A percentile compares a stretch with the other conserved stretches of the same genome.
Evolutionary conservation across 2,329 filamentous ascomycete species (phyloP).

Genomic region (Neonectria magnoliae): DNA sequence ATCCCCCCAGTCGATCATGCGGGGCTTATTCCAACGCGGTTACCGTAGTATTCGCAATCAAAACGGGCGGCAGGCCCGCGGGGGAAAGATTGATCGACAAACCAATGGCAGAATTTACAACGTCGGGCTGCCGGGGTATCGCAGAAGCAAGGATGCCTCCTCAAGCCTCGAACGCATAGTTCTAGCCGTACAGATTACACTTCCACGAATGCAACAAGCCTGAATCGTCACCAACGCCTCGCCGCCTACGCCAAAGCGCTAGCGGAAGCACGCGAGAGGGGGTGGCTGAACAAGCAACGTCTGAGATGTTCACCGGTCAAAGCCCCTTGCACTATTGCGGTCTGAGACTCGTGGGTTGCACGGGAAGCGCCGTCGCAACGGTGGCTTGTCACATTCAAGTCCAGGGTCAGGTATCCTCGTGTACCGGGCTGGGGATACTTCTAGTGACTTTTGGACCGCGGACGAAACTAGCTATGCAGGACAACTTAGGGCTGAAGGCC

Average conservation of each 20-base stretch:
- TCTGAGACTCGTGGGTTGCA: background rate
- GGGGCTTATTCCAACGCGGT: background rate
- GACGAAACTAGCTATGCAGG: background rate
- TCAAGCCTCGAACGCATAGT: background rate
- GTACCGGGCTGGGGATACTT: constrained; percentile 15
- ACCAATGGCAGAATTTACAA: background rate
- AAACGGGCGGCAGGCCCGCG: background rate
- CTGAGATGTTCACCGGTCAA: no score
- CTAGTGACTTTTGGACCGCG: background rate
- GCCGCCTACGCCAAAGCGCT: background rate
- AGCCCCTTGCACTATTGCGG: background rate
- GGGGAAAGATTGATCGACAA: background rate
- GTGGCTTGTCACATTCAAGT: background rate
- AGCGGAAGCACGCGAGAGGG: background rate
- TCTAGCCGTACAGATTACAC: no score
- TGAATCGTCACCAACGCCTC: background rate
- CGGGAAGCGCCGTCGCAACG: background rate
- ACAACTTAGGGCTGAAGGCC: background rate
- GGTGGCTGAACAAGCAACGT: background rate
- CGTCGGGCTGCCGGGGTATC: background rate
- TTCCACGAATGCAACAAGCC: background rate
- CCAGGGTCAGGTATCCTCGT: background rate
- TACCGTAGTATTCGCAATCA: background rate
- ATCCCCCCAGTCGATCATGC: background rate
- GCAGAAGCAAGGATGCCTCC: no score